Evolutionary conservation across 768 basidiomycete species (phyloP), one percentile per base, ranked within the genome.

Genomic region (Pleurotus citrinopileatus): DNA sequence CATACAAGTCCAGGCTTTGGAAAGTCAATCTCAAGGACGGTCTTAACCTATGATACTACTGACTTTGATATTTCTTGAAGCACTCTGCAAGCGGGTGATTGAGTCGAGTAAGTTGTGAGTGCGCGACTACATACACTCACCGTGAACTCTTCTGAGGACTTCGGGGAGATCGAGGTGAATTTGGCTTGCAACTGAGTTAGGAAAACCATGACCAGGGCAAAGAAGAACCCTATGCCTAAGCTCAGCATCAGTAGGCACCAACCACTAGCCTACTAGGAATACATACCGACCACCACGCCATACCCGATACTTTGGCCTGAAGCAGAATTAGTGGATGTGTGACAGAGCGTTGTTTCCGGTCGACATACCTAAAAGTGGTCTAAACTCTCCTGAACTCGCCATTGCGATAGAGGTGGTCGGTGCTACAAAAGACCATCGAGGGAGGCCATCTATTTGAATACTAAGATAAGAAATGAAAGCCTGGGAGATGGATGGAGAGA

Each of bases 151-250:
- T 80, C 78, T 13, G 76, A 78, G 2, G 75, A 74, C 1, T 64
- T 63, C 7, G 76, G 77, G 2, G 77, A 79, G 45, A 70, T 73
- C 50, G 69, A 66, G 19, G 74, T 76, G 58, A 76, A 79, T 59
- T 72, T 74, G 10, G 69, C 60, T 73, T 78, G 79, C 3, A 81
- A 62, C 15, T 65, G 61, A 1, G 79, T 79, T 55, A 78, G 61
- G 22, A 73, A 59, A 3, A 78, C 63, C 78, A 78, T 79, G 38
- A 80, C 38, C 26, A 70, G 66, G 0, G 77, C 76, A 50, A 80
- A 79, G 65, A 78, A 77, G 61, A 79, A 78, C 0, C 78, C 79
- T 40, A 78, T 75, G 32, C 78, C 77, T 76, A 56, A 23, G 42
- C 7, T 17, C 25, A 27, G 32, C 20, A 54, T 6, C 34, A 7